Conservation (phyloP, 108 stramenopile genomes). For the Pseudonitzschia multistriata region DNA sequence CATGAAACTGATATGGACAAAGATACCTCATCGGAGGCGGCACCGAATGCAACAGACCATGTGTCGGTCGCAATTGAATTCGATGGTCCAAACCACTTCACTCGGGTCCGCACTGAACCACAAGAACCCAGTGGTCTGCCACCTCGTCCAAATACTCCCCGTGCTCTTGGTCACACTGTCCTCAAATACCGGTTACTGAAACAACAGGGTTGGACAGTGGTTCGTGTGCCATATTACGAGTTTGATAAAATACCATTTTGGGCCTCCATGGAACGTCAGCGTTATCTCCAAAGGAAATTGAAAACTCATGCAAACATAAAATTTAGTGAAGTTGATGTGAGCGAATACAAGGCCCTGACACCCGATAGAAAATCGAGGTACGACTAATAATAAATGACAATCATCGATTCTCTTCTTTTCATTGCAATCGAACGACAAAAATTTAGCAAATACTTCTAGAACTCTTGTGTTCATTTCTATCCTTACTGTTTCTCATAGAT, state of each 20-base stretch:
- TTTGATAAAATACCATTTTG: slow-evolving; percentile 89
- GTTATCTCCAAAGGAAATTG: slow-evolving; percentile 80
- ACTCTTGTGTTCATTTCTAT: too few species aligned
- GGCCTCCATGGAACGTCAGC: slow-evolving; percentile 87
- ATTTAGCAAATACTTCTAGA: too few species aligned
- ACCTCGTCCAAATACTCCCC: slow-evolving; percentile 32
- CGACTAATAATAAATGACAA: slow-evolving; percentile 46
- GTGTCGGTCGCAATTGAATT: slow-evolving; percentile 83
- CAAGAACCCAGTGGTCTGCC: not conserved
- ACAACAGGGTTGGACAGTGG: slow-evolving; percentile 80
- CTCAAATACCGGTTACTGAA: slow-evolving; percentile 84
- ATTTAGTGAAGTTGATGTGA: slow-evolving; percentile 80
- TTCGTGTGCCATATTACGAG: slow-evolving; percentile 85
- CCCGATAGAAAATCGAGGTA: slow-evolving; percentile 65
- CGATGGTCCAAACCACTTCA: slow-evolving; percentile 89
- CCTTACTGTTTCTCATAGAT: too few species aligned
- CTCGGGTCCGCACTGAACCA: slow-evolving; percentile 38
- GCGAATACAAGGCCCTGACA: slow-evolving; percentile 72
- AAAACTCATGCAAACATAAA: slow-evolving; percentile 80
- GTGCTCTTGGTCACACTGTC: slow-evolving; percentile 80
- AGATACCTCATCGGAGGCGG: not conserved
- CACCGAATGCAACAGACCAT: slow-evolving; percentile 8
- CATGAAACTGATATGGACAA: slow-evolving; percentile 45
- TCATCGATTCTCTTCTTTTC: not conserved
- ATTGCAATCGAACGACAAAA: not conserved